Conservation (phyloP, 768 basidiomycete genomes). For the Floccularia luteovirens region DNA sequence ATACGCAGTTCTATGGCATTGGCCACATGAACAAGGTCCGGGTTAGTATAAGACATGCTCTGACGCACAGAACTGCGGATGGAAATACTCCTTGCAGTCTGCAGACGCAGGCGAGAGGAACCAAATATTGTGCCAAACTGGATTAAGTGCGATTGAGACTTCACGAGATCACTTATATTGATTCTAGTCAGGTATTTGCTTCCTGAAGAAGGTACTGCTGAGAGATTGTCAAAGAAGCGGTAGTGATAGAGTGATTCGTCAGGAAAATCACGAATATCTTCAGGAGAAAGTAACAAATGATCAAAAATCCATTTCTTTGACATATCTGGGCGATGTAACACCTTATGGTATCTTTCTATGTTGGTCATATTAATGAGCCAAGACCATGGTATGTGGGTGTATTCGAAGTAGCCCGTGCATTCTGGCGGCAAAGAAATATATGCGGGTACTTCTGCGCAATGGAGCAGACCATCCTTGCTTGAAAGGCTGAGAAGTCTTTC, state of each 20-base stretch:
- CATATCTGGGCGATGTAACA: constrained; percentile 44
- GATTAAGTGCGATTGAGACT: constrained; percentile 40
- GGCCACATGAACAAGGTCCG: constrained; percentile 33
- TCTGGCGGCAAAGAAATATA: constrained; percentile 36
- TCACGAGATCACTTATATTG: constrained; percentile 32
- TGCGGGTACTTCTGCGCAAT: constrained; percentile 35
- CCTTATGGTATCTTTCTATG: constrained; percentile 26
- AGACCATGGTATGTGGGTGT: constrained; percentile 62
- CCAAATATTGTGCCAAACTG: constrained; percentile 75
- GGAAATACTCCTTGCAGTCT: constrained; percentile 24
- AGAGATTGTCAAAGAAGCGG: constrained; percentile 42
- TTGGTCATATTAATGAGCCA: constrained; percentile 53
- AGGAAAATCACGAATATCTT: constrained; percentile 38
- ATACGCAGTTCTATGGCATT: constrained; percentile 33
- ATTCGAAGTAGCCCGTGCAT: constrained; percentile 53
- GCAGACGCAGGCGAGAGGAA: constrained; percentile 57
- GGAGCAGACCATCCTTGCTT: constrained; percentile 40
- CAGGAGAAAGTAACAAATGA: constrained; percentile 24
- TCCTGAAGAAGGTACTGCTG: constrained; percentile 12
- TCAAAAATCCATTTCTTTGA: constrained; percentile 38
- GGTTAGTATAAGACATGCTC: constrained; percentile 51
- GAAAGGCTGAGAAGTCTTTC: constrained; percentile 35
- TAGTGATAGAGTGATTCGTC: constrained; percentile 57
- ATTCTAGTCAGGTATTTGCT: constrained; percentile 37
- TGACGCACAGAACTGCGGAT: constrained; percentile 41